A percentile compares a stretch with the other conserved stretches of the same genome.
phyloP scores from a whole-genome alignment of 345 rosid genomes.

The Gossypium ekmanianum region DNA sequence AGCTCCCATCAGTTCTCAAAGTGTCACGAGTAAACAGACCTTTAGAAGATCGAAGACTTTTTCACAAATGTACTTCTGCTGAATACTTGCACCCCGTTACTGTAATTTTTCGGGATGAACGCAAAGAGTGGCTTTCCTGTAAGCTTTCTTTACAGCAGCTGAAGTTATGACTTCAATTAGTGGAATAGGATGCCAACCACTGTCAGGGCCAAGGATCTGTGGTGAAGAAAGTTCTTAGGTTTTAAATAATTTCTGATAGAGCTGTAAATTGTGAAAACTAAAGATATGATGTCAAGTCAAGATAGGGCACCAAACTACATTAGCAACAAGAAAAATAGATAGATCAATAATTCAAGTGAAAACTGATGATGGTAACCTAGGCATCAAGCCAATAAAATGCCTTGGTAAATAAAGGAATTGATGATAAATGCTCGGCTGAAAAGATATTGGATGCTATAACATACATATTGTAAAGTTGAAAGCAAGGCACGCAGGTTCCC shows the following conservation, averaged over 20 bases:
- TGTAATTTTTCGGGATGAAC: constrained; percentile 98
- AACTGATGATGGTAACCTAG: not conserved
- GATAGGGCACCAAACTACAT: not conserved
- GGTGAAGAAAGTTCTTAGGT: constrained; percentile 10
- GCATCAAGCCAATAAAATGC: not conserved
- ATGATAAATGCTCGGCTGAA: not conserved
- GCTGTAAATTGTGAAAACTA: not conserved
- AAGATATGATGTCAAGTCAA: not conserved
- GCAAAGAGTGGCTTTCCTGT: constrained; percentile 95
- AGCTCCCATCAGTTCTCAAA: not conserved
- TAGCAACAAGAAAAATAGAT: not conserved
- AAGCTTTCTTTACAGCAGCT: constrained; percentile 91
- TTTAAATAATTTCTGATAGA: not conserved
- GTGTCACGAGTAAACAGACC: constrained; percentile 32
- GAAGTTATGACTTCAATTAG: constrained; percentile 91
- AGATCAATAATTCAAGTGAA: not conserved
- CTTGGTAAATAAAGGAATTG: not conserved
- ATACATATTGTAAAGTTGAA: constrained; percentile 98
- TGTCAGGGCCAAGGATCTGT: constrained; percentile 84
- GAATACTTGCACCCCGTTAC: constrained; percentile 88
- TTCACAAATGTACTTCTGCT: constrained; percentile 87
- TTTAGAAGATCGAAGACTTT: constrained; percentile 96
- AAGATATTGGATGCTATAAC: constrained; percentile 8
- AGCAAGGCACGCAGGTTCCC: constrained; percentile 92
- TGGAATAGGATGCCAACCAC: constrained; percentile 96